These are phyloP conservation scores for Penicillium hesseltinei DNA, from an alignment of 2,329 filamentous ascomycete genomes.

Conservation along the genomic window DNA sequence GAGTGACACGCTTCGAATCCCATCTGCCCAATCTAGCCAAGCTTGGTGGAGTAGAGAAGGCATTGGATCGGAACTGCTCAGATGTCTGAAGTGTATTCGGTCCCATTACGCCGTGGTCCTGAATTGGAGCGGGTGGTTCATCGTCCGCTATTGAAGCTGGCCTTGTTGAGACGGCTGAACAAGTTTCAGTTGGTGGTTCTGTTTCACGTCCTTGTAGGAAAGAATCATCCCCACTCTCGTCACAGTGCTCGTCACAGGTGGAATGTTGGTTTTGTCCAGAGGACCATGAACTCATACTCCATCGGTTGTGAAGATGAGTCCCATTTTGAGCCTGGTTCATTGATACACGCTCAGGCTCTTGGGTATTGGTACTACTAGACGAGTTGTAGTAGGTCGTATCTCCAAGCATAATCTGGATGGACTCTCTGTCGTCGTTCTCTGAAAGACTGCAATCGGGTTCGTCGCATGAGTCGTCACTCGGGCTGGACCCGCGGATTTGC, in stretches of 20 bases:
- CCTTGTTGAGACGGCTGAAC: constrained; percentile 35
- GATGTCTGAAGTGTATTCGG: constrained; percentile 38
- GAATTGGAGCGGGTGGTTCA: constrained; percentile 14
- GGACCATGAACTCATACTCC: constrained; percentile 48
- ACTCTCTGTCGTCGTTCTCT: constrained; percentile 53
- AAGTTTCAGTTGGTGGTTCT: constrained; percentile 34
- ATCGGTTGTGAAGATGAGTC: constrained; percentile 34
- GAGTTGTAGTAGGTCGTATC: constrained; percentile 44
- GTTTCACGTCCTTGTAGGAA: constrained; percentile 29
- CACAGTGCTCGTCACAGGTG: constrained; percentile 33
- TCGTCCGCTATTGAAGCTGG: constrained; percentile 41
- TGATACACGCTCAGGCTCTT: constrained; percentile 26
- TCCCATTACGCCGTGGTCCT: constrained; percentile 39
- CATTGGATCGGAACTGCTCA: constrained; percentile 40
- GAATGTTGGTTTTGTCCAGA: constrained; percentile 39
- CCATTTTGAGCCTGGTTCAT: constrained; percentile 19
- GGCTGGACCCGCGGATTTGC: constrained; percentile 48
- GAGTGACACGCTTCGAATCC: constrained; percentile 55
- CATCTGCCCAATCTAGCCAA: constrained; percentile 55
- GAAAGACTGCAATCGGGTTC: constrained; percentile 42
- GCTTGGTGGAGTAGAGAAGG: constrained; percentile 51
- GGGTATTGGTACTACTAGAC: constrained; percentile 31
- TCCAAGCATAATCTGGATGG: constrained; percentile 56
- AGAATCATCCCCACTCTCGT: constrained; percentile 37
- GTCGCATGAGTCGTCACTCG: constrained; percentile 42